Base-by-base conservation (phyloP, 139 green algal genomes). In the Coccomyxa sp. region DNA sequence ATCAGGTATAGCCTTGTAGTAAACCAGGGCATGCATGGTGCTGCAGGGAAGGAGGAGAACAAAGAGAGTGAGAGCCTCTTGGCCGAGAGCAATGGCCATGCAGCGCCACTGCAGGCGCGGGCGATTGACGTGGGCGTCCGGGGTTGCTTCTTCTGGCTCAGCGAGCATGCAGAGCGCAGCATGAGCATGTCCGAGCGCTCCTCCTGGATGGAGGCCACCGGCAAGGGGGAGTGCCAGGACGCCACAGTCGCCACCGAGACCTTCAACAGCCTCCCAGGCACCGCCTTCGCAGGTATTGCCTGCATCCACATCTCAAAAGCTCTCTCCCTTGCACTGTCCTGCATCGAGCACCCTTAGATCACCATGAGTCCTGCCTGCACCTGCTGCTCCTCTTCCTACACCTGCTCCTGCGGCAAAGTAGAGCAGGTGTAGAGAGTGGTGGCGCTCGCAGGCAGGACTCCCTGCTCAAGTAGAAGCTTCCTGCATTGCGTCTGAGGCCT, bases 201-300 rank as follows among this genome's bases (percentile, higher is more conserved):
- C 27, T 18, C 12, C 27, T 71, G 64, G 64, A 34, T 71, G 64
- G n/a, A 34, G 29, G 64, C 27, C 24, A 18, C n/a, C 29, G 64
- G 29, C 29, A 71, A 71, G n/a, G 64, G 64, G 24, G 64, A 71
- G 64, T 79, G 75, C 70, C 75, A 79, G 40, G 75, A 73, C 40
- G 74, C 58, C 40, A 36, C 54, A 35, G 35, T 12, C 0, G 55
- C 35, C 0, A 55, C 36, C 22, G 12, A 44, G 27, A 73, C 39
- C 36, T 79, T 79, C 27, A 35, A 39, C 36, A 55, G 75, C 36
- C 24, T 55, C 55, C 36, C 50, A 8, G 55, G 41, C 44, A 37
- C 55, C 29, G 55, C 34, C 36, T 79, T 79, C 73, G 75, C 54
- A 8, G 75, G 75, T 79, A 8, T 12, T 50, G 22, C 64, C 64